Base-by-base conservation (phyloP, 352 stramenopile genomes). In the Pythium grandisporangium region DNA sequence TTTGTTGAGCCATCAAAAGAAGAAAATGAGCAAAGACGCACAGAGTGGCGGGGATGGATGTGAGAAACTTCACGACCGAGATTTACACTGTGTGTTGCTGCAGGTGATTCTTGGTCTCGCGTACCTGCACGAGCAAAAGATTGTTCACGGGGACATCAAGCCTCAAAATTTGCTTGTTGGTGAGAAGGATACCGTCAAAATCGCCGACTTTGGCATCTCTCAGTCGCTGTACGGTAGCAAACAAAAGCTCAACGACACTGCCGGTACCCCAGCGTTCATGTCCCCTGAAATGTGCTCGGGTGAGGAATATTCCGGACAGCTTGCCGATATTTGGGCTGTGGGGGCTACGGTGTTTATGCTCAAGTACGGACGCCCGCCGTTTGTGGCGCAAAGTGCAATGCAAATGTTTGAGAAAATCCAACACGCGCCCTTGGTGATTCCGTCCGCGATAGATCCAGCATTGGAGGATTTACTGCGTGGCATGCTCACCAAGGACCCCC, bases 231-330 rank as follows among this genome's bases (percentile, higher is more conserved):
- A 86, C 26, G 74, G 71, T 3, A 86, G 71, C 37, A 87, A 87
- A 32, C 70, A 89, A 48, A 84, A 85, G 49, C 61, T 93, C 22
- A 57, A 57, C 11, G 77, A 87, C 35, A 88, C 81, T 6, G 83
- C 66, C 1, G 90, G 90, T 2, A 97, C 88, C 0, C 86, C 87
- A 10, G 85, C 86, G 4, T 97, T 97, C 47, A 95, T 96, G 84
- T 87, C 84, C 0, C 90, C 90, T 2, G 90, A 97, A 55, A 92
- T 96, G 63, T 96, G 84, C 50, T 81, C 73, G 0, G 77, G 66
- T 0, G 70, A 82, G n/a, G 77, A 84, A 19, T 82, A 86, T 47
- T 87, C 72, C 0, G 90, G 86, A 5, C 81, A 93, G 26, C 49
- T 95, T 6, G 90, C 84, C 1, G 90, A 97, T 51, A 75, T 97